Conservation (phyloP, 495 filamentous ascomycete species). For the Aspergillus carlsbadensis region DNA sequence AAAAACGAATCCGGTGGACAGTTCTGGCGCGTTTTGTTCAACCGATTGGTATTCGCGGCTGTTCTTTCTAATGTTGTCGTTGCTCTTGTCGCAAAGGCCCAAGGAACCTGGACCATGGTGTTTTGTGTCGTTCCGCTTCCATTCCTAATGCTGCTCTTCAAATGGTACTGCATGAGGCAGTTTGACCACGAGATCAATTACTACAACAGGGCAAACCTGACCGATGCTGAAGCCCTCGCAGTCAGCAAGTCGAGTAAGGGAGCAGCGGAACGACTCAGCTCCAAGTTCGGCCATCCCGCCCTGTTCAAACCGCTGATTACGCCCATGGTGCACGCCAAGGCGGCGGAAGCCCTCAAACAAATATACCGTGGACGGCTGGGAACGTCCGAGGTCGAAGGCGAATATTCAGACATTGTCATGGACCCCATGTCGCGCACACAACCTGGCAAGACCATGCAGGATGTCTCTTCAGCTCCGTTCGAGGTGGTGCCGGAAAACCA, state of each 20-base stretch:
- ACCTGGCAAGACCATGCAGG: constrained; percentile 63
- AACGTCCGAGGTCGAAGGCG: constrained; percentile 57
- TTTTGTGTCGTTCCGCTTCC: constrained; percentile 73
- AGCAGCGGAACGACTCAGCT: constrained; percentile 67
- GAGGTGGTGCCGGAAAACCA: constrained; percentile 86
- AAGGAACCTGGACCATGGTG: constrained; percentile 56
- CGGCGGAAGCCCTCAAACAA: constrained; percentile 74
- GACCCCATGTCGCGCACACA: constrained; percentile 74
- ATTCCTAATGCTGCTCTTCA: constrained; percentile 80
- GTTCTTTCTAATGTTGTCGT: constrained; percentile 78
- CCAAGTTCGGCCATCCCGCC: constrained; percentile 87
- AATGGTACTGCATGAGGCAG: constrained; percentile 71
- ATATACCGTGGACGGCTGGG: constrained; percentile 80
- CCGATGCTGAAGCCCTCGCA: constrained; percentile 57
- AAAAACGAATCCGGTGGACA: constrained; percentile 95
- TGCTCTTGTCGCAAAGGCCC: constrained; percentile 68
- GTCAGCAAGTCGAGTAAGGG: constrained; percentile 47
- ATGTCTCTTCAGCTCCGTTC: constrained; percentile 54
- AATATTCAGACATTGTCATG: constrained; percentile 73
- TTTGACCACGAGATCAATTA: constrained; percentile 80
- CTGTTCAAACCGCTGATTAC: constrained; percentile 86
- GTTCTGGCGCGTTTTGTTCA: constrained; percentile 89
- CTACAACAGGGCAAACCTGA: constrained; percentile 63
- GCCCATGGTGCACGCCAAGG: constrained; percentile 93
- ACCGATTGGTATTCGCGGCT: constrained; percentile 82